Evolutionary conservation across 2,329 filamentous ascomycete genomes (phyloP), one percentile per base, ranked within the genome.

Genomic region (Calonectria crousiana): DNA sequence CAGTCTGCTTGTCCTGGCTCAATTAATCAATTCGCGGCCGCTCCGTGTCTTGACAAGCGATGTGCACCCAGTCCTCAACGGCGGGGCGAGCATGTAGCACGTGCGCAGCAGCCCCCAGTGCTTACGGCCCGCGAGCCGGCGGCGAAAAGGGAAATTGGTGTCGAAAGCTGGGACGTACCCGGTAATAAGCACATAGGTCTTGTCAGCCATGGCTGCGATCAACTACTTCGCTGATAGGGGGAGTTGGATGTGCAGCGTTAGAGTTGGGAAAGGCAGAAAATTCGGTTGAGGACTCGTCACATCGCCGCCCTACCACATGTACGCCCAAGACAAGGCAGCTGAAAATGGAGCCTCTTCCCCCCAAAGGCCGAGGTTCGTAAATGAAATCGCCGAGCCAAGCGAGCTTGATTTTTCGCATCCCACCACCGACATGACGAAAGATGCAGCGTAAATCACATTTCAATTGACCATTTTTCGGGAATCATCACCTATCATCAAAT

Each of bases 161-260:
- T 23, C 13, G 14, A n/a, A 23, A n/a, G 16, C 26, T 18, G 26
- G 56, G 56, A 62, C 83, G 26, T 81, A 89, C 88, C 88, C 88
- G 32, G 88, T 90, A 74, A 90, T 88, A 36, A 90, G 84, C 18
- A 89, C 88, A 8, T 84, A 85, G 75, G 85, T 89, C 72, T 85
- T 85, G 38, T 71, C 53, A 8, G 76, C 67, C 82, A 82, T 81
- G 3, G 69, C 72, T 18, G 32, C 34, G 28, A 20, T 3, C 9
- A 13, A 11, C 9, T 28, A 36, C 38, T 28, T 51, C 11, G 34
- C 28, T 18, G 20, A 38, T 62, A 26, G 16, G n/a, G n/a, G 6
- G 23, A 60, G 16, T 62, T 20, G 18, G 6, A 20, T 23, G 16
- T 62, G 36, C 13, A 41, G n/a, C 56, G 36, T 62, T 28, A 13